These are phyloP conservation scores for Erigeron canadensis DNA, from an alignment of 129 eudicot genomes.

Conservation along the genomic window DNA sequence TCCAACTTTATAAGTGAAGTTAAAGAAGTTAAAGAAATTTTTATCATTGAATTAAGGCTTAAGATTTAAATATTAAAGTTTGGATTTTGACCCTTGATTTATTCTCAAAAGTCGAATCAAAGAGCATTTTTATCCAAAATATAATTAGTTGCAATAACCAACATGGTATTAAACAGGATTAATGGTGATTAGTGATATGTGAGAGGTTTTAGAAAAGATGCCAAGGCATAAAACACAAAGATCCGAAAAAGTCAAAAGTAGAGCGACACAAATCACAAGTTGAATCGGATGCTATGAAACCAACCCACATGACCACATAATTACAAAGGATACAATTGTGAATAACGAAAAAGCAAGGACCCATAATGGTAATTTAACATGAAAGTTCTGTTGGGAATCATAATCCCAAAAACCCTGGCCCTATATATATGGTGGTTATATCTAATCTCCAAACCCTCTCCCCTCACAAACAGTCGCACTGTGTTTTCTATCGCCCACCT, in stretches of 20 bases:
- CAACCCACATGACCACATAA: slow-evolving; percentile 24
- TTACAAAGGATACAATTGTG: slow-evolving; percentile 14
- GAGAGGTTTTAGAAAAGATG: no score
- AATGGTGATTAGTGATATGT: no score
- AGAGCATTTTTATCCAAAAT: no score
- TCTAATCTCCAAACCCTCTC: slow-evolving; percentile 36
- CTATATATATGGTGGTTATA: slow-evolving; percentile 25
- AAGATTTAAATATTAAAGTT: no score
- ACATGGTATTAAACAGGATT: no score
- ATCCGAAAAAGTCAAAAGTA: slow-evolving; percentile 27
- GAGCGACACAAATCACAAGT: neutral
- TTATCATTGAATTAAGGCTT: no score
- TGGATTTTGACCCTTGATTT: no score
- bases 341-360: neutral
- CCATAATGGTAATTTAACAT: slow-evolving; percentile 21
- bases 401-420: slow-evolving; percentile 29
- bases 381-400: slow-evolving; percentile 8
- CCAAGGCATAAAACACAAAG: slow-evolving; percentile 22
- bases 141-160: no score
- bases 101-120: no score
- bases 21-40: no score
- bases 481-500: slow-evolving; percentile 15
- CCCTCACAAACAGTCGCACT: slow-evolving; percentile 15
- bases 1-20: no score
- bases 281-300: slow-evolving; percentile 20